Conservation (phyloP, 768 basidiomycete species). For the Termitomyces sp. region DNA sequence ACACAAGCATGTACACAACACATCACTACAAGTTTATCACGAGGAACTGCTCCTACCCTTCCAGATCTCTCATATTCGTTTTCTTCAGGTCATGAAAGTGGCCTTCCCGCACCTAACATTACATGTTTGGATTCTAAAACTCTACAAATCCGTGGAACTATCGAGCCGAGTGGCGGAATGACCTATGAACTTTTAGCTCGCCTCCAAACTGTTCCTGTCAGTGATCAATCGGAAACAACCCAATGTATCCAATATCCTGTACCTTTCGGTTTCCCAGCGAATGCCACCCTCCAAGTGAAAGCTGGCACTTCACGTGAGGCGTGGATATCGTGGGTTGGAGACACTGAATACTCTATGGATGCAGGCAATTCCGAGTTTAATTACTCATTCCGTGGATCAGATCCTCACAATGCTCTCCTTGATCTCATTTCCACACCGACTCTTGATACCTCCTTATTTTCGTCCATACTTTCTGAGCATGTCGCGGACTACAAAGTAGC, state of each 20-base stretch:
- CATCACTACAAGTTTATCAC: constrained; percentile 24
- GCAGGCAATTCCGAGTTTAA: constrained; percentile 49
- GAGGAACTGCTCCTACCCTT: constrained; percentile 16
- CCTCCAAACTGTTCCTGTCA: constrained; percentile 22
- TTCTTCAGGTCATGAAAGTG: constrained; percentile 36
- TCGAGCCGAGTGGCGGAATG: constrained; percentile 50
- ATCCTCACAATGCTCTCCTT: constrained; percentile 48
- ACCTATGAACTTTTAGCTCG: constrained; percentile 59
- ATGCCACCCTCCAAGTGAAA: constrained; percentile 41
- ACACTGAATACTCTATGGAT: constrained; percentile 59
- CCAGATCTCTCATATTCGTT: constrained; percentile 43
- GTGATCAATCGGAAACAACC: constrained; percentile 14
- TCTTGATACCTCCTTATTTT: constrained; percentile 24
- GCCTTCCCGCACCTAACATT: constrained; percentile 50
- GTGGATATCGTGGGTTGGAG: constrained; percentile 72
- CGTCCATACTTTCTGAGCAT: constrained; percentile 39
- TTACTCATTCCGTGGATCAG: constrained; percentile 59
- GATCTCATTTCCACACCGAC: constrained; percentile 26
- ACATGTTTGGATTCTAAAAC: constrained; percentile 55
- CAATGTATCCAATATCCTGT: constrained; percentile 28
- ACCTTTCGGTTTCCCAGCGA: constrained; percentile 25
- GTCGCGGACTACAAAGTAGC: constrained; percentile 41
- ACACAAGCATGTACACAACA: constrained; percentile 58
- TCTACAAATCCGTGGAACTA: constrained; percentile 47
- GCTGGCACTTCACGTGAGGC: constrained; percentile 38